Percentiles rank a stretch among this genome's conserved stretches.
Evolutionary conservation across 768 basidiomycete genomes (phyloP).

Genomic region (Calocera viscosa): DNA sequence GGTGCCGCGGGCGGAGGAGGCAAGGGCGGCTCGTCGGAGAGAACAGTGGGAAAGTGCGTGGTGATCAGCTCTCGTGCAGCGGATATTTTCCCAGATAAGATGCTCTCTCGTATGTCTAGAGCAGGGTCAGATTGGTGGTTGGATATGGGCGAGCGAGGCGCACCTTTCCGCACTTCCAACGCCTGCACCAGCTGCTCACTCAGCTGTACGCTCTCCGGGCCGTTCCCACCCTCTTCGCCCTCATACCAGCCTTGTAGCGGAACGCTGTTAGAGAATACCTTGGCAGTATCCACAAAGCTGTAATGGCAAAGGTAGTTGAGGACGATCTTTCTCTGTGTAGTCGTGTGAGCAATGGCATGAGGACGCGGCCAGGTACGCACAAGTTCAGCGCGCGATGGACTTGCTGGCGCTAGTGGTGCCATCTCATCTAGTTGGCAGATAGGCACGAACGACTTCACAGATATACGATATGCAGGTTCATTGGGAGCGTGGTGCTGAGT

Average conservation of each 20-base stretch:
- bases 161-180: background rate
- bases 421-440: background rate
- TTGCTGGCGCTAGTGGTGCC: background rate
- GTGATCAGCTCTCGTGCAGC: background rate
- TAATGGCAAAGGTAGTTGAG: background rate
- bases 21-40: background rate
- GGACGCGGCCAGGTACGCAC: background rate
- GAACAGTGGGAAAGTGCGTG: background rate
- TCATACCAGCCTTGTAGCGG: constrained; percentile 3
- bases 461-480: background rate
- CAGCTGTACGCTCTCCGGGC: background rate
- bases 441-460: background rate
- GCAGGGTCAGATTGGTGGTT: background rate
- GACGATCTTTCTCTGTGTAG: background rate
- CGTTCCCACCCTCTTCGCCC: background rate
- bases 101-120: background rate
- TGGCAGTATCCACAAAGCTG: constrained; percentile 2
- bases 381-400: background rate
- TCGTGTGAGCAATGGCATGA: background rate
- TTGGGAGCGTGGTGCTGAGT: background rate
- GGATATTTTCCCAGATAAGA: background rate
- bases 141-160: background rate
- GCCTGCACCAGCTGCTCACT: background rate
- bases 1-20: background rate
- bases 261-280: background rate